Evolutionary conservation across 768 basidiomycete species (phyloP).

Genomic region (Tylopilus rubrobrunneus): DNA sequence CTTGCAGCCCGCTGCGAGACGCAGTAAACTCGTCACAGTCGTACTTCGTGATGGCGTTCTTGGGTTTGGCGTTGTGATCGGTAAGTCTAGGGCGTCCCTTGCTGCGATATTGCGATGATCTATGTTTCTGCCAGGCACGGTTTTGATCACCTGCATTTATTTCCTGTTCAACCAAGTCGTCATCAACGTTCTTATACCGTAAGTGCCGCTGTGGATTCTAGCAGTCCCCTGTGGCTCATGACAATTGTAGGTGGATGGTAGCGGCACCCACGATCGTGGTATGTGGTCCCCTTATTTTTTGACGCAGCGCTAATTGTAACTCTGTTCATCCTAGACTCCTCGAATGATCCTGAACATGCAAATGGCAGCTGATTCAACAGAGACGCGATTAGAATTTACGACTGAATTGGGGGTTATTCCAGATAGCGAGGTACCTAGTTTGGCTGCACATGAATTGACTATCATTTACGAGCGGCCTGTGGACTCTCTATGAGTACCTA

Average conservation of each 20-base stretch:
- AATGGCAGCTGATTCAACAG: slow-evolving; percentile 4
- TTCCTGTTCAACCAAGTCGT: not conserved
- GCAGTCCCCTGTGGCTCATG: not conserved
- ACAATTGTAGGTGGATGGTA: slow-evolving; percentile 11
- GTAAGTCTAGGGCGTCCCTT: slow-evolving; percentile 8
- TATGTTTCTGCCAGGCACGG: not conserved
- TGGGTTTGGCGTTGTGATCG: slow-evolving; percentile 2
- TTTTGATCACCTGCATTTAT: not conserved
- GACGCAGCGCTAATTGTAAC: not conserved
- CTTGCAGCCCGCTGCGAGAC: slow-evolving; percentile 7
- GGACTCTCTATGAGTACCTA: not conserved
- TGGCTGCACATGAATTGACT: not conserved
- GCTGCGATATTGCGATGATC: not conserved
- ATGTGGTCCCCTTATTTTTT: not conserved
- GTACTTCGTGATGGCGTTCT: slow-evolving; percentile 16
- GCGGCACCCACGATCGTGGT: slow-evolving; percentile 13
- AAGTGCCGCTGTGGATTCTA: not conserved
- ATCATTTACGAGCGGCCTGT: not conserved
- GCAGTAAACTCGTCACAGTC: slow-evolving; percentile 10
- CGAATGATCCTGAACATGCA: slow-evolving; percentile 21
- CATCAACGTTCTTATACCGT: slow-evolving; percentile 18
- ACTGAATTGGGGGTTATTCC: not conserved
- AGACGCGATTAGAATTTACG: slow-evolving; percentile 9
- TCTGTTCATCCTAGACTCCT: slow-evolving; percentile 10
- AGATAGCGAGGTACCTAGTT: not conserved